Conservation (phyloP, 768 basidiomycete genomes). For the Saitozyma sp. region DNA sequence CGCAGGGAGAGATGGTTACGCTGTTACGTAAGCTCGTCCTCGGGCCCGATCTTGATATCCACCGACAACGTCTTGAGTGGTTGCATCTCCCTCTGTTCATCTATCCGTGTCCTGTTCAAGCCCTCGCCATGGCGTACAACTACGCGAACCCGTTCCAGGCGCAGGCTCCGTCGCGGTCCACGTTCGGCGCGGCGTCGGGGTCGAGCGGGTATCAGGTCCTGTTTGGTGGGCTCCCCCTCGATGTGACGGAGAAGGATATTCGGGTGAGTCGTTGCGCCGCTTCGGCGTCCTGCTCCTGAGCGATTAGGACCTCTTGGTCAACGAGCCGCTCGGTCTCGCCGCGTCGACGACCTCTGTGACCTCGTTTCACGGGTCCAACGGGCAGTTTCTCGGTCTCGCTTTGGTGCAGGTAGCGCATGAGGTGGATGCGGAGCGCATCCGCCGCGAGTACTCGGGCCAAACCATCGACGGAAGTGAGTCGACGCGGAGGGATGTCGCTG, state of each 20-base stretch:
- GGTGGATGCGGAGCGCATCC: conserved; percentile 30
- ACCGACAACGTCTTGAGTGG: neutral
- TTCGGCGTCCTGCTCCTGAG: neutral
- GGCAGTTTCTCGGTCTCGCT: conserved; percentile 27
- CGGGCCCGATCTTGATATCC: neutral
- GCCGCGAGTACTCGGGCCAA: conserved; percentile 31
- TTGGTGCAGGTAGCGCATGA: conserved; percentile 27
- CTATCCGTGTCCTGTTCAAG: neutral
- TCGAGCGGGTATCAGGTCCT: conserved; percentile 22
- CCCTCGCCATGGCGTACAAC: neutral
- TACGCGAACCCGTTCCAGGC: neutral
- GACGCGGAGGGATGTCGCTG: conserved; percentile 7
- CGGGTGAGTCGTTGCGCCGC: conserved; percentile 16
- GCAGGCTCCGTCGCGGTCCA: neutral
- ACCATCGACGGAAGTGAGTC: conserved; percentile 38
- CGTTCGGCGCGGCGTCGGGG: conserved; percentile 7
- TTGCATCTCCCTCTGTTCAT: neutral
- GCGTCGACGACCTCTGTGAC: conserved; percentile 24
- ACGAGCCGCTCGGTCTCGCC: conserved; percentile 20
- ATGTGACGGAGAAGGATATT: conserved; percentile 29
- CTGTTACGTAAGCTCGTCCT: neutral
- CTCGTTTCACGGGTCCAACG: conserved; percentile 16
- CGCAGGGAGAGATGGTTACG: no score
- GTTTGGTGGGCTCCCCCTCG: conserved; percentile 33
- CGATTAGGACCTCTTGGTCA: conserved; percentile 28